Conservation (phyloP, 139 green algal species). For the Monoraphidium neglectum region DNA sequence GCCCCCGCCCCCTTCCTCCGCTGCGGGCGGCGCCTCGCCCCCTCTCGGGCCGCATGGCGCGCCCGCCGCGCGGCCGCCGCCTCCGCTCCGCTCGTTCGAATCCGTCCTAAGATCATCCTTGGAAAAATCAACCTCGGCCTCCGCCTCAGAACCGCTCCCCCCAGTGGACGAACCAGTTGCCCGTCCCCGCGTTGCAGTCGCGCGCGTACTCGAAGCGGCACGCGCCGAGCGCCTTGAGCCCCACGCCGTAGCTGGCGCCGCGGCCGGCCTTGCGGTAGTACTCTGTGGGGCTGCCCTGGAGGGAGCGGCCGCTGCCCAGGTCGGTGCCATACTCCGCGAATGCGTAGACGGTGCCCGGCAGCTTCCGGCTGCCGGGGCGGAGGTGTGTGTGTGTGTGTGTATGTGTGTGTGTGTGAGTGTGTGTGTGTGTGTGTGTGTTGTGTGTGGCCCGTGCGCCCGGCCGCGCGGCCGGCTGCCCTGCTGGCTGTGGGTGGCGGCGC, state of each 20-base stretch:
- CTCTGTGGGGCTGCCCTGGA: conserved; percentile 90
- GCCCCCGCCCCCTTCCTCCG: too few relatives aligned
- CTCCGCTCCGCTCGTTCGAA: not conserved
- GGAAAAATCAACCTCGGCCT: too few relatives aligned
- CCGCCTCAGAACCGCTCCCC: conserved; percentile 89
- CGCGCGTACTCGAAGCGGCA: conserved; percentile 80
- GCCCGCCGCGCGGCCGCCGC: too few relatives aligned
- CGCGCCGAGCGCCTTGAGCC: conserved; percentile 82
- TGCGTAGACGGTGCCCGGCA: conserved; percentile 71
- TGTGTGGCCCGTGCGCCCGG: too few relatives aligned
- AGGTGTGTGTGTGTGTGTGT: too few relatives aligned
- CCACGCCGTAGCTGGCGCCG: conserved; percentile 78
- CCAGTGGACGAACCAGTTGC: conserved; percentile 80
- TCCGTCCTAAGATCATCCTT: not conserved
- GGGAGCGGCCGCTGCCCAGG: conserved; percentile 62
- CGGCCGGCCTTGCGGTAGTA: conserved; percentile 89
- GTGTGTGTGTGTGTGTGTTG: too few relatives aligned
- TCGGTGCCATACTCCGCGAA: conserved; percentile 92
- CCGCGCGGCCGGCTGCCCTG: too few relatives aligned
- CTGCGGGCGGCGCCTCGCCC: too few relatives aligned
- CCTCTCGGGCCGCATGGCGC: too few relatives aligned
- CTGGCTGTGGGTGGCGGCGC: too few relatives aligned
- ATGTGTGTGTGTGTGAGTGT: too few relatives aligned
- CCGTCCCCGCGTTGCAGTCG: conserved; percentile 86
- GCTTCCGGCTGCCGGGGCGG: too few relatives aligned